Evolutionary conservation across 2,329 filamentous ascomycete genomes (phyloP), one percentile per base, ranked within the genome.

Genomic region (Microdochium bolleyi): DNA sequence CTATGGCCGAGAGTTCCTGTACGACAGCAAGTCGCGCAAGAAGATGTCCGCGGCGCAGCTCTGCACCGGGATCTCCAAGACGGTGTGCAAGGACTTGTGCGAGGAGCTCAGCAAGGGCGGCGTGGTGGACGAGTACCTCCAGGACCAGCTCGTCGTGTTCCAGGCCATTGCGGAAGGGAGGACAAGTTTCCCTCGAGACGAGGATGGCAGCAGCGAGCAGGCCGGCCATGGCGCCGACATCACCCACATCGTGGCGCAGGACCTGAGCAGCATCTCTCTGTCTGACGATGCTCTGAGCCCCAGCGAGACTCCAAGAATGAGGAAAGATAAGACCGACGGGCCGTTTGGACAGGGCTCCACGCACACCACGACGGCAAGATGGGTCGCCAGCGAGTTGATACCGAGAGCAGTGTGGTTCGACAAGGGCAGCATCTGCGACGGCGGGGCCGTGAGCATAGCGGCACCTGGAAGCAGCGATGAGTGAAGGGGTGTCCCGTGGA

Each of bases 131-230:
- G 71, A 78, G 57, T 73, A 77, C 60, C 68, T 85, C 14, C 80
- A 84, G 64, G 83, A 85, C 62, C 82, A 85, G 62, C 59, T 85
- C 24, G 67, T 84, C 2, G 69, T 81, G 19, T 83, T 84, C 59
- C 82, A 85, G 63, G 77, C 78, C 3, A 66, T 85, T 10, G 76
- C 79, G 1, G 70, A 75, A 13, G 80, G 78, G 0, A 68, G 62
- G 50, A 80, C 80, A 11, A 74, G 70, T 2, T 76, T 80, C 53
- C 70, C 68, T 21, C 58, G 62, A 25, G 53, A 11, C 60, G 69
- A 38, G 51, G 56, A 51, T 58, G 61, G 32, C 57, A 1, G 24
- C 50, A 9, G 53, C 59, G 7, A 58, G 53, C 8, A 58, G 60
- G n/a, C n/a, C n/a, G 3, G 48, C 44, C 1, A 41, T 51, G 27